Evolutionary conservation across 805 yeast species (phyloP).

Genomic region (Tanozyma kutaoensis): DNA sequence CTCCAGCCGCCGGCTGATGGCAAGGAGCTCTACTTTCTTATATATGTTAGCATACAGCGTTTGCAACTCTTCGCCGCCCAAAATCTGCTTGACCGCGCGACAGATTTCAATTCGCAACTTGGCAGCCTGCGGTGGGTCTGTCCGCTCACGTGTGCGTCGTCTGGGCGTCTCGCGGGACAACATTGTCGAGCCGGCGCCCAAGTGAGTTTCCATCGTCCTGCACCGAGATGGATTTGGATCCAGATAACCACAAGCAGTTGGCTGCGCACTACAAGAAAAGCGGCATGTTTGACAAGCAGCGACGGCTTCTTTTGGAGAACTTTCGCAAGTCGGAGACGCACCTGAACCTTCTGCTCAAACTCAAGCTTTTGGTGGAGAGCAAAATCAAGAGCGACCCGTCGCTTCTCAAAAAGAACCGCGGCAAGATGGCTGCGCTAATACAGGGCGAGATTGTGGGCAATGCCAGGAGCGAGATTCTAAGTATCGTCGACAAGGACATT

Average conservation of each 20-base stretch:
- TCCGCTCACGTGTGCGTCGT: too few relatives aligned
- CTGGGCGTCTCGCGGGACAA: too few relatives aligned
- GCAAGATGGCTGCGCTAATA: slow-evolving; percentile 36
- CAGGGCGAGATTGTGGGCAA: slow-evolving; percentile 32
- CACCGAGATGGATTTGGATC: too few relatives aligned
- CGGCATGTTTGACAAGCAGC: slow-evolving; percentile 34
- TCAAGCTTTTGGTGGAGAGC: slow-evolving; percentile 28
- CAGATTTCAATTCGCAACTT: too few relatives aligned
- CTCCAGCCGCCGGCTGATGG: slow-evolving; percentile 18
- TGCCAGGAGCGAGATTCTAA: slow-evolving; percentile 15
- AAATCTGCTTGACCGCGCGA: slow-evolving; percentile 8
- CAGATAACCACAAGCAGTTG: slow-evolving; percentile 28
- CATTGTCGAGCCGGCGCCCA: too few relatives aligned
- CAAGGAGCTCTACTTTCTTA: slow-evolving; percentile 16
- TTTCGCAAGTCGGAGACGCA: slow-evolving; percentile 29
- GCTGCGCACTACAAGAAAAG: slow-evolving; percentile 30
- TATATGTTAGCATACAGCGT: slow-evolving; percentile 5
- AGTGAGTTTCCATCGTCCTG: too few relatives aligned
- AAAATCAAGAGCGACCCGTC: slow-evolving; percentile 36
- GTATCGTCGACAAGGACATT: slow-evolving; percentile 29
- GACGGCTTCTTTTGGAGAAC: slow-evolving; percentile 28
- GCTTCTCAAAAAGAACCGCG: slow-evolving; percentile 33
- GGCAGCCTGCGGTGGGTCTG: too few relatives aligned
- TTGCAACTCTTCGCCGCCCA: slow-evolving; percentile 5
- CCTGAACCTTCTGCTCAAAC: slow-evolving; percentile 22